phyloP scores from a whole-genome alignment of 1,284 basidiomycete genomes.

The Ganoderma resinaceum region DNA sequence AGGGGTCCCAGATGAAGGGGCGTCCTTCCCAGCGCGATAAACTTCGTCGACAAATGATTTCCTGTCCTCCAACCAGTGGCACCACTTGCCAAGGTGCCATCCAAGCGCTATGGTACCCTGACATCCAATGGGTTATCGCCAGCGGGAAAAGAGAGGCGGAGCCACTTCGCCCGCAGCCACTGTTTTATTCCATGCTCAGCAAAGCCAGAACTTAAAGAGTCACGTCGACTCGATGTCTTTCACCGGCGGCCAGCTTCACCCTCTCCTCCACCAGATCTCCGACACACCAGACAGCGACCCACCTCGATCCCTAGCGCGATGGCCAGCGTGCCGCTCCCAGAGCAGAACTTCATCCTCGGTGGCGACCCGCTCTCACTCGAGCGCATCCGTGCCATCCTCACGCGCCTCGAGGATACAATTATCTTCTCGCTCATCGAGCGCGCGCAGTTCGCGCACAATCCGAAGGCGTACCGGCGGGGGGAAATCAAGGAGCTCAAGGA shows the following conservation, averaged over 20 bases:
- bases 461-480: slow-evolving; percentile 85
- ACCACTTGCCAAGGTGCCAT: not conserved
- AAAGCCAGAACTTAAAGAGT: not conserved
- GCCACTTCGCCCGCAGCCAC: not conserved
- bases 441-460: slow-evolving; percentile 95
- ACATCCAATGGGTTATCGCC: not conserved
- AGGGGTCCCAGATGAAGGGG: not conserved
- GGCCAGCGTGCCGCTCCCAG: slow-evolving; percentile 58
- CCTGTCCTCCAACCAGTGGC: not conserved
- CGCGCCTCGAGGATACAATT: slow-evolving; percentile 96
- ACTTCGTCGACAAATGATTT: not conserved
- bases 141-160: not conserved
- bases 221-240: not conserved
- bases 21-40: not conserved
- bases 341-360: slow-evolving; percentile 68
- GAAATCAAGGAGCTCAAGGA: slow-evolving; percentile 81
- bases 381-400: slow-evolving; percentile 86
- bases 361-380: slow-evolving; percentile 86
- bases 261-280: not conserved
- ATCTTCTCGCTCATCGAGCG: slow-evolving; percentile 97
- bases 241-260: not conserved
- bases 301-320: slow-evolving; percentile 21
- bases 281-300: not conserved
- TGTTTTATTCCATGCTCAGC: not conserved
- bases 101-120: not conserved